These are phyloP conservation scores for Lolium multiflorum DNA, from an alignment of 176 grass and related monocot genomes.

Conservation along the genomic window DNA sequence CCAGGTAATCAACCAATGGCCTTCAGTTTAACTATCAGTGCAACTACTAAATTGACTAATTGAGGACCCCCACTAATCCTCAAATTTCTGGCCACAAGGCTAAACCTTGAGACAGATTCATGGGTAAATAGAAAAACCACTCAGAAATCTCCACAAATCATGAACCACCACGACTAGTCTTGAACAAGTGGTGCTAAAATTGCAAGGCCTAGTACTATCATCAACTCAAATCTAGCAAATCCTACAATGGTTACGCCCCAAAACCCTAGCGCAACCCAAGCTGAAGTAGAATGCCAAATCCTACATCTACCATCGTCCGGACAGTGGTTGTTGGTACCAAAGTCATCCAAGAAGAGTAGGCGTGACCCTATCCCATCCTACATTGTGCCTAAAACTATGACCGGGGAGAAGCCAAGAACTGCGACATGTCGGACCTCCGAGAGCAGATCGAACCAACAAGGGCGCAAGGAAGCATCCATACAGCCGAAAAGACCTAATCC, in stretches of 20 bases:
- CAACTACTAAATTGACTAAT: background rate
- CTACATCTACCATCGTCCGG: background rate
- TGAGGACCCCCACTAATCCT: background rate
- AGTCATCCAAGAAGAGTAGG: background rate
- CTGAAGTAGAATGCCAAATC: background rate
- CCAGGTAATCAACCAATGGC: background rate
- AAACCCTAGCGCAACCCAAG: conserved; percentile 34
- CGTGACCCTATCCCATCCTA: background rate
- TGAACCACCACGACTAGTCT: background rate
- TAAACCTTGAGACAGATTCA: conserved; percentile 1
- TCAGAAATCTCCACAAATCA: conserved; percentile 5
- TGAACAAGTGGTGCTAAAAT: background rate
- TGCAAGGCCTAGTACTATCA: background rate
- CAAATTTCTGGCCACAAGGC: background rate
- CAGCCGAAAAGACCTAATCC: background rate
- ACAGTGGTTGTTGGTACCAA: background rate
- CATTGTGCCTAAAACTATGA: background rate
- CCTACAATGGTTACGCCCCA: background rate
- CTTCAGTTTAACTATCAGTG: background rate
- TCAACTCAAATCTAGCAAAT: background rate
- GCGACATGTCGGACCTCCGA: background rate
- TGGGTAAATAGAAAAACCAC: background rate
- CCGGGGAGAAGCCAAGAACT: background rate
- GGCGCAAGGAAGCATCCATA: background rate
- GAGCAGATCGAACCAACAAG: conserved; percentile 13